Evolutionary conservation across 495 filamentous ascomycete species (phyloP).

Genomic region (Podospora pseudocomata): DNA sequence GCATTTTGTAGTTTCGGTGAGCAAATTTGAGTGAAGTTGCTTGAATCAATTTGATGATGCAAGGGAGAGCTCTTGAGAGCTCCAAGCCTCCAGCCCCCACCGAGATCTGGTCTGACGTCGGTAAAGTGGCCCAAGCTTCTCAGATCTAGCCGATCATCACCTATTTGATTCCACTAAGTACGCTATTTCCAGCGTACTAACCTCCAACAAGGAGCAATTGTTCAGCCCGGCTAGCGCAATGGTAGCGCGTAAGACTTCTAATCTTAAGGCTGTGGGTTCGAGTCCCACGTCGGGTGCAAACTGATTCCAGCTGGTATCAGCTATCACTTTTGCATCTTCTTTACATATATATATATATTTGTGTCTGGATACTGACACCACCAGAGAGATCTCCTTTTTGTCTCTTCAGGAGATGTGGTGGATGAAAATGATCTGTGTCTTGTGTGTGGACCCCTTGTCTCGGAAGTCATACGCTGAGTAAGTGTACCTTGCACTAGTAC

Average conservation of each 20-base stretch:
- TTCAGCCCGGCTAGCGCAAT: not conserved
- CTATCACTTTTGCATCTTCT: not conserved
- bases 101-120: not conserved
- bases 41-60: not conserved
- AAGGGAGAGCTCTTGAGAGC: not conserved
- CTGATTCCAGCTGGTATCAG: not conserved
- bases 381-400: no score
- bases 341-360: no score
- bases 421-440: no score
- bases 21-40: no score
- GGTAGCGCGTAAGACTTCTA: conserved; percentile 7
- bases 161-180: not conserved
- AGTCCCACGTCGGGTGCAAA: not conserved
- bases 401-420: no score
- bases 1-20: not conserved
- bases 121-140: not conserved
- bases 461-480: no score
- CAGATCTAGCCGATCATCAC: no score
- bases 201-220: not conserved
- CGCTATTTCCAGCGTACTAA: not conserved
- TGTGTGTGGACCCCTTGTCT: no score
- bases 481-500: no score
- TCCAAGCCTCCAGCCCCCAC: not conserved
- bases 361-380: no score
- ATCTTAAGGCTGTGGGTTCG: conserved; percentile 7